Percentiles rank a stretch among this genome's conserved stretches.
Evolutionary conservation across 108 stramenopile species (phyloP).

Genomic region (Seminavis robusta): DNA sequence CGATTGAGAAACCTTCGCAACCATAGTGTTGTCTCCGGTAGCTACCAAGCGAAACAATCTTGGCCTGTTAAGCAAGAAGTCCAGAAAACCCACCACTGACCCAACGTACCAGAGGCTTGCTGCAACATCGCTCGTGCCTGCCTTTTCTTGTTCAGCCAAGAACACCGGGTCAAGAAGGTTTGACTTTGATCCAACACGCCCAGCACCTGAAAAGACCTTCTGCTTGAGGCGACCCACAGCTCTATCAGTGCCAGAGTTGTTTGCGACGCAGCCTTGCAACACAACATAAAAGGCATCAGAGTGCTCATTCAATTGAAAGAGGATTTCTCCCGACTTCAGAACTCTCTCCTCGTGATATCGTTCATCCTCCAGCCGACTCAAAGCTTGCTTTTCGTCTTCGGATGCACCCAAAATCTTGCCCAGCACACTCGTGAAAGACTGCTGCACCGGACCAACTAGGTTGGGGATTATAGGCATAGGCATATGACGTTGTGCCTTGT

Average conservation of each 20-base stretch:
- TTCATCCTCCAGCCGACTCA: conserved; percentile 44
- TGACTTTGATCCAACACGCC: conserved; percentile 12
- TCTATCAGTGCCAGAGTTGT: neutral
- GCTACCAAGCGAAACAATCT: conserved; percentile 62
- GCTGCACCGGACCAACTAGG: neutral
- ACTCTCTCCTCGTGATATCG: conserved; percentile 55
- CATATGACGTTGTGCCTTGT: conserved; percentile 17
- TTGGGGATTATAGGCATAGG: neutral
- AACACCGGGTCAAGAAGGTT: conserved; percentile 1
- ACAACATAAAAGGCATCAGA: conserved; percentile 79
- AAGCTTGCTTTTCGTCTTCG: conserved; percentile 33
- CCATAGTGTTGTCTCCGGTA: conserved; percentile 47
- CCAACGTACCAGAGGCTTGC: conserved; percentile 40
- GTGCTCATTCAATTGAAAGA: conserved; percentile 44
- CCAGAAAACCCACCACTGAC: conserved; percentile 79
- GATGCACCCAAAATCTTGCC: conserved; percentile 37
- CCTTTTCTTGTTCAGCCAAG: conserved; percentile 21
- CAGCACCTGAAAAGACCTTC: conserved; percentile 15
- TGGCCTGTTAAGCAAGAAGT: conserved; percentile 66
- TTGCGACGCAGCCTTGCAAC: conserved; percentile 63
- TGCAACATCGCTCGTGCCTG: neutral
- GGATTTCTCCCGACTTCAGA: conserved; percentile 44
- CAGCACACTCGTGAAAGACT: conserved; percentile 8
- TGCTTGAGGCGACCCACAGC: neutral
- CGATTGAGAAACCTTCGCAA: conserved; percentile 61